A percentile compares a stretch with the other conserved stretches of the same genome.
Evolutionary conservation across 495 filamentous ascomycete genomes (phyloP).

Genomic region (Xylaria castorea): DNA sequence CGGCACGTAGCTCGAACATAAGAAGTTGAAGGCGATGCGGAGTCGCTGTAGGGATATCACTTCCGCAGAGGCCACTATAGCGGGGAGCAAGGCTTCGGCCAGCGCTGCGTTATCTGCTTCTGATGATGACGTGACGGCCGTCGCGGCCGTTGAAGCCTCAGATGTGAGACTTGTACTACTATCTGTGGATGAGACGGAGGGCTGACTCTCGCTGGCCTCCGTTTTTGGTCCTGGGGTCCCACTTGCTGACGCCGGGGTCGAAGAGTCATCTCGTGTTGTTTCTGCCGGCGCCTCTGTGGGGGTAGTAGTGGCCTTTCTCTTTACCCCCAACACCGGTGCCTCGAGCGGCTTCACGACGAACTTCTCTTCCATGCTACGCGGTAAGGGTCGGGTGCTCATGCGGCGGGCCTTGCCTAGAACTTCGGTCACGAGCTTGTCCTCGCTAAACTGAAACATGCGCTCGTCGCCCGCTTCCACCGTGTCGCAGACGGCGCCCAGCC

Average conservation of each 20-base stretch:
- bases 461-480: constrained; percentile 81
- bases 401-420: constrained; percentile 73
- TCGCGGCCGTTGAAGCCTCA: constrained; percentile 52
- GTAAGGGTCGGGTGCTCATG: constrained; percentile 70
- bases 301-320: constrained; percentile 52
- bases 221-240: constrained; percentile 36
- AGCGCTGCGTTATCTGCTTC: constrained; percentile 20
- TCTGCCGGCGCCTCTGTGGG: constrained; percentile 33
- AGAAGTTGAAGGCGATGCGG: constrained; percentile 76
- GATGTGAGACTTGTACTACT: constrained; percentile 48
- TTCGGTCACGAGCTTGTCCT: constrained; percentile 69
- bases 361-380: constrained; percentile 82
- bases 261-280: constrained; percentile 35
- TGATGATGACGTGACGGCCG: constrained; percentile 44
- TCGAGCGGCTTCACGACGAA: constrained; percentile 80
- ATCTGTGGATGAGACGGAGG: constrained; percentile 43
- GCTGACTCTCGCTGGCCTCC: constrained; percentile 48
- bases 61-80: constrained; percentile 56
- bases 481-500: constrained; percentile 74
- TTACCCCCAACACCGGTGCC: constrained; percentile 71
- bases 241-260: constrained; percentile 39
- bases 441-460: constrained; percentile 77
- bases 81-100: constrained; percentile 43
- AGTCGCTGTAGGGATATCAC: constrained; percentile 71
- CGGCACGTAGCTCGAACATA: constrained; percentile 75